Evolutionary conservation across 495 filamentous ascomycete genomes (phyloP).

Genomic region (Penicillium crystallinum): DNA sequence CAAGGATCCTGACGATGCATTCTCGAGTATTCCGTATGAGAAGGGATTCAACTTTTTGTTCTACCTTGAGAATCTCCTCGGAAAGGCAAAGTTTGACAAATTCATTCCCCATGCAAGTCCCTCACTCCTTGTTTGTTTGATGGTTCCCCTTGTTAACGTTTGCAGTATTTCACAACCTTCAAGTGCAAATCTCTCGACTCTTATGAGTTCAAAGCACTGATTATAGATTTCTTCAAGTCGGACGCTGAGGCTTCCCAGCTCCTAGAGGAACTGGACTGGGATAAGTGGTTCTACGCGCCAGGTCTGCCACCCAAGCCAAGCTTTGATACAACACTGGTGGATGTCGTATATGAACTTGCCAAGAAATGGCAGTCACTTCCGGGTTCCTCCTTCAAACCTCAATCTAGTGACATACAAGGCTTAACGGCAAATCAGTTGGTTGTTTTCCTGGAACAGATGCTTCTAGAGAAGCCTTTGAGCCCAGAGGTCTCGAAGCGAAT

Average conservation of each 20-base stretch:
- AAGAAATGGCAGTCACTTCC: conserved; percentile 64
- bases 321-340: conserved; percentile 83
- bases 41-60: conserved; percentile 78
- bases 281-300: conserved; percentile 76
- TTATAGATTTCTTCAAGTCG: conserved; percentile 73
- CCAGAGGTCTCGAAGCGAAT: conserved; percentile 59
- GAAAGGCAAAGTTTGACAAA: conserved; percentile 80
- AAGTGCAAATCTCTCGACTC: conserved; percentile 79
- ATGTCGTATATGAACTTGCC: conserved; percentile 76
- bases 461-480: conserved; percentile 54
- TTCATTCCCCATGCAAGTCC: conserved; percentile 75
- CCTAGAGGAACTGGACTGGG: conserved; percentile 74
- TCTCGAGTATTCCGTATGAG: conserved; percentile 73
- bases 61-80: conserved; percentile 76
- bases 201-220: conserved; percentile 83
- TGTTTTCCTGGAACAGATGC: conserved; percentile 78
- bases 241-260: conserved; percentile 63
- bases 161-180: conserved; percentile 77
- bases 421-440: conserved; percentile 83
- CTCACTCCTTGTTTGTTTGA: background rate
- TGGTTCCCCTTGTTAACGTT: conserved; percentile 8
- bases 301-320: conserved; percentile 85
- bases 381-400: conserved; percentile 56
- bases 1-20: conserved; percentile 92
- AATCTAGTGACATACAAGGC: conserved; percentile 57